Evolutionary conservation across 306 rosid genomes (phyloP).

Genomic region (Cucumis hystrix): DNA sequence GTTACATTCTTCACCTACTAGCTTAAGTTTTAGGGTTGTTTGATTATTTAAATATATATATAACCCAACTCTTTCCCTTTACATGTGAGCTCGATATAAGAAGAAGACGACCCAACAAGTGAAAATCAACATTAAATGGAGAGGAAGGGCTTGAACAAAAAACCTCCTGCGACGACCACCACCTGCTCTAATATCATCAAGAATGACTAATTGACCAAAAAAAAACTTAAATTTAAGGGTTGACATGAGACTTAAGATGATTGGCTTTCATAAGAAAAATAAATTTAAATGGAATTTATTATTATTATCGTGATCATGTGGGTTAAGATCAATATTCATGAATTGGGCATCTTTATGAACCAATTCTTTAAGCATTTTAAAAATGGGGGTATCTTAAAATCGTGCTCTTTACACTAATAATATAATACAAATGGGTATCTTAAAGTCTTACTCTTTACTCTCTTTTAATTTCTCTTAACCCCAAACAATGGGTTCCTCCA

Average conservation of each 20-base stretch:
- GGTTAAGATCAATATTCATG: not conserved
- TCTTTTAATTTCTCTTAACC: not conserved
- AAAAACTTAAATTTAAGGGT: no score
- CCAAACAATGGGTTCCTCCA: not conserved
- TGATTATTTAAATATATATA: no score
- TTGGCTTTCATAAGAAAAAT: not conserved
- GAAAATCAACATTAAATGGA: no score
- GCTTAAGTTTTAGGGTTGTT: no score
- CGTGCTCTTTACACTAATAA: not conserved
- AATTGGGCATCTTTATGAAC: not conserved
- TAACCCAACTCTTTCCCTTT: no score
- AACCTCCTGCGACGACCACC: no score
- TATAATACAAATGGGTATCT: not conserved
- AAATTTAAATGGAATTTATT: not conserved
- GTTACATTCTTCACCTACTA: no score
- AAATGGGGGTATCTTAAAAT: not conserved
- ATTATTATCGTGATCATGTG: not conserved
- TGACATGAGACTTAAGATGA: not conserved
- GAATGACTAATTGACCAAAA: no score
- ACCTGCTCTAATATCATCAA: no score
- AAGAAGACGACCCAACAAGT: no score
- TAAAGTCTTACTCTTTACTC: not conserved
- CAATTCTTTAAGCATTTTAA: not conserved
- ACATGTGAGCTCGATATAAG: no score
- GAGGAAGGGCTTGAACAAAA: no score